Base-by-base conservation (phyloP, 768 basidiomycete genomes). In the Boletus insuetus region DNA sequence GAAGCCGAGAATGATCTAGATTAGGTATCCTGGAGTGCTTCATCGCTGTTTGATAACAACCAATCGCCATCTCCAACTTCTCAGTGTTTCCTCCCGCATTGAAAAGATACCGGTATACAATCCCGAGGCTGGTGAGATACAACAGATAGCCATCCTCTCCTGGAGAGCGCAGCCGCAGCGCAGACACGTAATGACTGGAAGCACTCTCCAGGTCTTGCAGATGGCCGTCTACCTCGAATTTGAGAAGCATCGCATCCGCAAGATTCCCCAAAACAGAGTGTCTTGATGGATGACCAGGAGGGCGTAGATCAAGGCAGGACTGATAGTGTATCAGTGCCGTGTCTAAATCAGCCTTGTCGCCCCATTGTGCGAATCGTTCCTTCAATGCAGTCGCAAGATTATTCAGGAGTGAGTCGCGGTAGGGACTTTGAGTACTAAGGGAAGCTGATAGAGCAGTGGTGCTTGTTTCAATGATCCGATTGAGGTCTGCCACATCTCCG, bases 171-270 rank as follows among this genome's bases (percentile, higher is more conserved):
- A 67, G 32, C 43, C 55, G 45, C 24, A 69, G 41, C 3, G 68
- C 67, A 44, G 54, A 49, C 12, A 20, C 35, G 37, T 52, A 53
- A 35, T 59, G 10, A 32, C 31, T 39, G 5, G 22, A 43, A 41
- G 67, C 52, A 37, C 22, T 51, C 42, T 72, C 59, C 31, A 75
- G 34, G 50, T 74, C 69, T 45, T 56, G 51, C 19, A 54, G 38
- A 13, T 62, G 51, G 4, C 68, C 63, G 6, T 64, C 54, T 16
- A 50, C 26, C 34, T 68, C 63, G 58, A 64, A 75, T 22, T 54
- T 66, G 55, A 32, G 6, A 20, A 54, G 46, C 24, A 71, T 53
- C 0, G 62, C 54, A 44, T 42, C 56, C 10, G 61, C 71, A 7
- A 75, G 58, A 38, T 58, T 64, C 6, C 48, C 52, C 31, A 69